phyloP scores from a whole-genome alignment of 192 early-diverging fungal genomes.

The Coemansia sp. region DNA sequence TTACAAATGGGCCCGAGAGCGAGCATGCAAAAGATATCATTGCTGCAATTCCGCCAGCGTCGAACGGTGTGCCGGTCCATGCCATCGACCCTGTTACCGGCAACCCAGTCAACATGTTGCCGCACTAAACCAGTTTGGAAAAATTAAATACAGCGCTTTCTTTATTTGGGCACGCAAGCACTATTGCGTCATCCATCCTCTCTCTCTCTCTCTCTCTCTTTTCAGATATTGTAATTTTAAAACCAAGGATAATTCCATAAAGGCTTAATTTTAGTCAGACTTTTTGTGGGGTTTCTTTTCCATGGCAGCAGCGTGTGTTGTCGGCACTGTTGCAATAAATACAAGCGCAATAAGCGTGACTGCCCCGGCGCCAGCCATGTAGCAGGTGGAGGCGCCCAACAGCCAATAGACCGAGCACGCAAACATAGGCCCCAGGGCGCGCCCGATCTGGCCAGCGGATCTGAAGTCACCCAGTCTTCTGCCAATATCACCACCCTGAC shows the following conservation, averaged over 20 bases:
- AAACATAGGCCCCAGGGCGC: constrained; percentile 83
- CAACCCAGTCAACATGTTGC: constrained; percentile 1
- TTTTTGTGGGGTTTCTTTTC: background rate
- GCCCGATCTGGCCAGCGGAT: constrained; percentile 86
- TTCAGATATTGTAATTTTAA: background rate
- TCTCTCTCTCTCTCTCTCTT: background rate
- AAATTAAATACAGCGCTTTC: too few species aligned
- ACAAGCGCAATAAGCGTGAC: constrained; percentile 49
- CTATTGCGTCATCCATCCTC: too few species aligned
- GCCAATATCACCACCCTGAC: constrained; percentile 56
- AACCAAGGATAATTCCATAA: background rate
- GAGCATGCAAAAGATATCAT: constrained; percentile 43
- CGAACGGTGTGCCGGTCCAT: constrained; percentile 34
- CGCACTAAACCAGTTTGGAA: too few species aligned
- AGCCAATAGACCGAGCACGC: constrained; percentile 89
- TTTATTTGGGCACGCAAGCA: too few species aligned
- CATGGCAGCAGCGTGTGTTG: background rate
- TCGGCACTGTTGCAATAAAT: constrained; percentile 26
- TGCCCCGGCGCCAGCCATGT: constrained; percentile 58
- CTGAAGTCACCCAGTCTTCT: constrained; percentile 81
- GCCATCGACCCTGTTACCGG: constrained; percentile 15
- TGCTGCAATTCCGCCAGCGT: constrained; percentile 38
- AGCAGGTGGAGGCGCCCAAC: constrained; percentile 63
- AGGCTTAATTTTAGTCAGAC: background rate
- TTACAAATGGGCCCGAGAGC: constrained; percentile 10